These are phyloP conservation scores for Gaeumannomyces tritici DNA, from an alignment of 2,329 filamentous ascomycete species.

Conservation along the genomic window DNA sequence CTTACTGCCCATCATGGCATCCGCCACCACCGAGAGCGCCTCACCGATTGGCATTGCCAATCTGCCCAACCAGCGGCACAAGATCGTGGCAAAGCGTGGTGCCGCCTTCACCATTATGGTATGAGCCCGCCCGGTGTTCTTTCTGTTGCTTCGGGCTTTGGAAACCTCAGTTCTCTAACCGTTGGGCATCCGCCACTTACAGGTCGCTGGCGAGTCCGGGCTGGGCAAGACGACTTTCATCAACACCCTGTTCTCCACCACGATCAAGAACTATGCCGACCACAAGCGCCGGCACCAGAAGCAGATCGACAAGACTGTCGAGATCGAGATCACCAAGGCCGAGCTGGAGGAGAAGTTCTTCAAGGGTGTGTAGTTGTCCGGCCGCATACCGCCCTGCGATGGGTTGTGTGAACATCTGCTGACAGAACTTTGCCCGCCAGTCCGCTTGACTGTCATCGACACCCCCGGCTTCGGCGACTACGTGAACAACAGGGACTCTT, in stretches of 20 bases:
- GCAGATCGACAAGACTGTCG: slow-evolving; percentile 98
- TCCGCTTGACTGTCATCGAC: slow-evolving; percentile 97
- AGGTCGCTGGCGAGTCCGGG: slow-evolving; percentile 98
- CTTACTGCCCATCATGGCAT: slow-evolving; percentile 41
- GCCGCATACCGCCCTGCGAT: neutral
- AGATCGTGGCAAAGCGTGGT: slow-evolving; percentile 74
- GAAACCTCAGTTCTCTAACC: slow-evolving; percentile 13
- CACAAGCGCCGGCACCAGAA: slow-evolving; percentile 99
- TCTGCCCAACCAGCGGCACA: slow-evolving; percentile 64
- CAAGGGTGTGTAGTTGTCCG: slow-evolving; percentile 60
- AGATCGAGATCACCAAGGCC: slow-evolving; percentile 99
- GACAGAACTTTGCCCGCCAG: slow-evolving; percentile 33
- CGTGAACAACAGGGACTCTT: slow-evolving; percentile 99
- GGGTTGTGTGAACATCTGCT: neutral
- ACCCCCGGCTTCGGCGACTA: slow-evolving; percentile 99
- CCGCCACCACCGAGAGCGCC: slow-evolving; percentile 48
- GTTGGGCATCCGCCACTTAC: neutral
- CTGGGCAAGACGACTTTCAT: slow-evolving; percentile 99
- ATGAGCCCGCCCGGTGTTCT: slow-evolving; percentile 19
- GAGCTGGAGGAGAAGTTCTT: slow-evolving; percentile 99
- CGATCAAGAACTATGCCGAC: slow-evolving; percentile 99
- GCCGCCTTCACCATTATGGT: slow-evolving; percentile 99
- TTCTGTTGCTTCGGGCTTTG: neutral
- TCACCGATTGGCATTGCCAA: slow-evolving; percentile 67
- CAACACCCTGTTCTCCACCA: slow-evolving; percentile 99